Percentiles rank a stretch among this genome's conserved stretches.
Evolutionary conservation across 441 rosid species (phyloP).

Genomic region (Erysimum pusillum): DNA sequence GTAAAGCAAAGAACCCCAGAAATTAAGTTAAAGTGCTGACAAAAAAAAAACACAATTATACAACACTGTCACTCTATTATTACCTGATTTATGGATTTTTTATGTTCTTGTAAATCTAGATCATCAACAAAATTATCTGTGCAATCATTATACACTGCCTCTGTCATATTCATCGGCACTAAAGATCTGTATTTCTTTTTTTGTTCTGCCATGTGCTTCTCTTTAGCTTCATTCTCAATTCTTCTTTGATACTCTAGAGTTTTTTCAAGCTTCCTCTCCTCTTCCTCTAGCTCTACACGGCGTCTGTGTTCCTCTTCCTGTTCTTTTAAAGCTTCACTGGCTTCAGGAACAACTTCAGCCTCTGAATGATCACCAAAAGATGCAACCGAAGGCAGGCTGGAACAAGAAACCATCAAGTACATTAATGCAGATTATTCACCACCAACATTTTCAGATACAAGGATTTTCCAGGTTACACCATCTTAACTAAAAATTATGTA

Average conservation of each 20-base stretch:
- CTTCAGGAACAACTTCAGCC: conserved; percentile 53
- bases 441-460: conserved; percentile 10
- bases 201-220: conserved; percentile 84
- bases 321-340: conserved; percentile 60
- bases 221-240: conserved; percentile 91
- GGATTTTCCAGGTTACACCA: conserved; percentile 21
- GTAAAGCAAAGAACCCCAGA: conserved; percentile 20
- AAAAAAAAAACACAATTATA: not conserved
- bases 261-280: conserved; percentile 91
- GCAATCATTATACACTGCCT: conserved; percentile 46
- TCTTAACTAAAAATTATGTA: not conserved
- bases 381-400: conserved; percentile 70
- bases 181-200: conserved; percentile 60
- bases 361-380: conserved; percentile 62
- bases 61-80: conserved; percentile 19
- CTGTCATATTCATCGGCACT: conserved; percentile 48
- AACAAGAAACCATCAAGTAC: conserved; percentile 37
- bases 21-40: not conserved
- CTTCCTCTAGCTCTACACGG: conserved; percentile 81
- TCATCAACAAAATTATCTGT: conserved; percentile 47
- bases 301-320: conserved; percentile 79
- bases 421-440: conserved; percentile 31
- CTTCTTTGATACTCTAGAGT: conserved; percentile 84
- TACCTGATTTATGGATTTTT: conserved; percentile 47
- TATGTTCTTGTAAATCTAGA: conserved; percentile 44